Percentiles rank a stretch among this genome's conserved stretches.
phyloP scores from a whole-genome alignment of 2,329 filamentous ascomycete species.

The Colletotrichum echinochloae region DNA sequence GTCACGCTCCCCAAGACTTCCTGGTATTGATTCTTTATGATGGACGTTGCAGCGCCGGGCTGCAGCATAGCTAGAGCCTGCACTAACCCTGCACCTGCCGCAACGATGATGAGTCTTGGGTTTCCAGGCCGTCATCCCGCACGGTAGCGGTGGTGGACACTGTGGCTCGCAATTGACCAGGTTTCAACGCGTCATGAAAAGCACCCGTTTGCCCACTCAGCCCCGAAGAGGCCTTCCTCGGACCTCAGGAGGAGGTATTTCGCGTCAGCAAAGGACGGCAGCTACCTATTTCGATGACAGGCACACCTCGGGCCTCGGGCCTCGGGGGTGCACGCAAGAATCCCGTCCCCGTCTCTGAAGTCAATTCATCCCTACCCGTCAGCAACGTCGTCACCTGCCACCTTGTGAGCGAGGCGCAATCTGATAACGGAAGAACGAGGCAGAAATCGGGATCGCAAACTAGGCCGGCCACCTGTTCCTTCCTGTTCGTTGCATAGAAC shows the following conservation, averaged over 20 bases:
- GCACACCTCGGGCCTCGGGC: conserved; percentile 4
- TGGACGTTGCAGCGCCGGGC: conserved; percentile 19
- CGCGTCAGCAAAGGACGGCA: neutral
- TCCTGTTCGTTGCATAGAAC: neutral
- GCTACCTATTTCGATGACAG: conserved; percentile 1
- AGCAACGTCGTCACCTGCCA: conserved; percentile 18
- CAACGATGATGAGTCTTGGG: conserved; percentile 28
- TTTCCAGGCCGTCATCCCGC: conserved; percentile 38
- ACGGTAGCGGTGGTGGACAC: neutral
- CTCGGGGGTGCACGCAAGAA: neutral
- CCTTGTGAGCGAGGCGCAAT: conserved; percentile 4
- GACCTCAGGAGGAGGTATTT: neutral
- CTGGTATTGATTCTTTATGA: conserved; percentile 27
- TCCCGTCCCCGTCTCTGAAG: conserved; percentile 10
- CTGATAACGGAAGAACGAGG: conserved; percentile 10
- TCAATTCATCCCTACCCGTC: conserved; percentile 4
- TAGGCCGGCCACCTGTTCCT: conserved; percentile 13
- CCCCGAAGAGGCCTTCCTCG: neutral
- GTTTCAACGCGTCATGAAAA: neutral
- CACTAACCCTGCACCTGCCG: neutral
- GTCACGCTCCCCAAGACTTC: conserved; percentile 29
- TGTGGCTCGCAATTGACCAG: neutral
- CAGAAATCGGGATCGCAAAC: conserved; percentile 7
- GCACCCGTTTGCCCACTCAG: neutral
- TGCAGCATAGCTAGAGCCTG: conserved; percentile 14